Conservation (phyloP, 73 alveolate genomes). For the Halteria grandinella region DNA sequence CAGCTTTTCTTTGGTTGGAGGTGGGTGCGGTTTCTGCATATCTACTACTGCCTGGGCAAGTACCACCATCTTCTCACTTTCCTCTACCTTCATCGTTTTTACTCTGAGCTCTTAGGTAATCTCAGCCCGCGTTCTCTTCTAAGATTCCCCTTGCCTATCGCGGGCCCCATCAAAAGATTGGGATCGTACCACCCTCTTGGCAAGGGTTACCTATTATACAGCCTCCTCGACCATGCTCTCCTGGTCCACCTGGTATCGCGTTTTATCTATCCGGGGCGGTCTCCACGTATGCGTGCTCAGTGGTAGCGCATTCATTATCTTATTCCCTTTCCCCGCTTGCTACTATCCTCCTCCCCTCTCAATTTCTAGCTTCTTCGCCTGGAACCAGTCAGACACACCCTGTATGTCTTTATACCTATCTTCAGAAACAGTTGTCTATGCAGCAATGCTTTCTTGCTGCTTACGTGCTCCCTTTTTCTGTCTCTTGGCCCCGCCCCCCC, state of each 20-base stretch:
- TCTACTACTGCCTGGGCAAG: no score
- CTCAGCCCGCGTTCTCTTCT: background rate
- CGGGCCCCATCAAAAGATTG: background rate
- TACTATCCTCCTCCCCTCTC: conserved; percentile 21
- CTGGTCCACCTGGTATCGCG: conserved; percentile 18
- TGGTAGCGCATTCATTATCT: background rate
- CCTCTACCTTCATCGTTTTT: background rate
- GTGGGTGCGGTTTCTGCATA: no score
- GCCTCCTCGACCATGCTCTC: background rate
- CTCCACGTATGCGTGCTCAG: conserved; percentile 37
- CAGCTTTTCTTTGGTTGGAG: no score
- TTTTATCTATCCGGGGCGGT: conserved; percentile 53
- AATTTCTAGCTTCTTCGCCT: background rate
- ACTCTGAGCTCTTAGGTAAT: background rate
- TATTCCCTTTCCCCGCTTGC: background rate
- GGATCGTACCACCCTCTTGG: background rate
- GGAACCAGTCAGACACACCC: conserved; percentile 45
- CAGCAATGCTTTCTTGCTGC: background rate
- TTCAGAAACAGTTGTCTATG: no score
- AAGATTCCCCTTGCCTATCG: background rate
- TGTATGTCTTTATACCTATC: background rate
- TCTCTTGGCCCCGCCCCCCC: no score
- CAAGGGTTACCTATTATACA: background rate
- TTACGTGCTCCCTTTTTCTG: background rate
- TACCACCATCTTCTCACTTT: background rate